phyloP scores from a whole-genome alignment of 192 early-diverging fungal species.

The Podila epigama region DNA sequence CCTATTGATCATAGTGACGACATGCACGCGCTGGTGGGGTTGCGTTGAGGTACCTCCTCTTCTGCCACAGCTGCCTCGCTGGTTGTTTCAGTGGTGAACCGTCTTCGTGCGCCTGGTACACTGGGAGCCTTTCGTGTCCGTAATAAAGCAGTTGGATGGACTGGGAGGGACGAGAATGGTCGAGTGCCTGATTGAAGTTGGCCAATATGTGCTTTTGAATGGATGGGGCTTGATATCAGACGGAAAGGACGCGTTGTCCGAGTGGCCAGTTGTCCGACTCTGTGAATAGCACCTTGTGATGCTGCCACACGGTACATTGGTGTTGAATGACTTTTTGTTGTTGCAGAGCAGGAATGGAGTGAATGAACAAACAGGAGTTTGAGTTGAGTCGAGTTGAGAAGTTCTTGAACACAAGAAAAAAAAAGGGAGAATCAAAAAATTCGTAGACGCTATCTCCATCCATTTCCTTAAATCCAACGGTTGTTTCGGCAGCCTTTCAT shows the following conservation, averaged over 20 bases:
- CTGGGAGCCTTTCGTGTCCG: constrained; percentile 4
- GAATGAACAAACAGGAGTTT: background rate
- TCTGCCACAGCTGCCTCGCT: constrained; percentile 9
- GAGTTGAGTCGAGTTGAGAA: background rate
- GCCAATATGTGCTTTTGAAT: background rate
- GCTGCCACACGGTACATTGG: constrained; percentile 49
- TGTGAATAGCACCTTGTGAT: constrained; percentile 16
- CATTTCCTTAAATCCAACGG: background rate
- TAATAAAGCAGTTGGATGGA: background rate
- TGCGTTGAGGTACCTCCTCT: constrained; percentile 8
- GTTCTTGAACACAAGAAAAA: background rate
- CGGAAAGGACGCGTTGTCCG: background rate
- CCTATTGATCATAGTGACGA: background rate
- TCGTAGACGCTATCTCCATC: background rate
- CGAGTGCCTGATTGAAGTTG: background rate
- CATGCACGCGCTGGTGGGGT: background rate
- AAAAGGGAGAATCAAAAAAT: background rate
- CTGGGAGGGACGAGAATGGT: background rate
- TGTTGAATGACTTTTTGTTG: background rate
- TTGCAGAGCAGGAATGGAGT: background rate
- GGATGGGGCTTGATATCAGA: background rate
- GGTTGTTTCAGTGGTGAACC: constrained; percentile 8
- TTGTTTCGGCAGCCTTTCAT: background rate
- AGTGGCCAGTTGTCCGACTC: background rate
- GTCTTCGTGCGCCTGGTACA: background rate